These are phyloP conservation scores for Hippophae tibetana DNA, from an alignment of 306 rosid genomes.

Conservation along the genomic window DNA sequence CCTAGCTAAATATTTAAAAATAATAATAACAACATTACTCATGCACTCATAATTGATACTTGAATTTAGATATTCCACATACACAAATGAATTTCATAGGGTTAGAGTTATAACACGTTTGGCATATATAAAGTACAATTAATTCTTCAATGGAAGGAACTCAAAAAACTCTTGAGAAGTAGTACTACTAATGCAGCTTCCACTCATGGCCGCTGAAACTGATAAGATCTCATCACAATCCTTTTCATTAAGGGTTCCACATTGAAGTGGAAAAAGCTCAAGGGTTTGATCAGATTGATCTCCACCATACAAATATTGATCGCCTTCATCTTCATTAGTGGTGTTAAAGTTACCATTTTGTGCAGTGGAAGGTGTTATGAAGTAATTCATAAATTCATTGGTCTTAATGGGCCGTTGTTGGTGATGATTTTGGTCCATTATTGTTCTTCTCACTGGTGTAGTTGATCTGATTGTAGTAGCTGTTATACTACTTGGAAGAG, in stretches of 20 bases:
- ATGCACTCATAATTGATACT: no score
- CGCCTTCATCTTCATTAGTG: conserved; percentile 1
- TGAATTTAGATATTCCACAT: no score
- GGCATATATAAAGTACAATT: neutral
- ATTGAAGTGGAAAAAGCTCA: conserved; percentile 66
- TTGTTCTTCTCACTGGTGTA: conserved; percentile 10
- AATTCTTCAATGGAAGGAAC: conserved; percentile 69
- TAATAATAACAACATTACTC: neutral
- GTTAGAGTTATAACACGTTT: no score
- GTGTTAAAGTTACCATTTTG: conserved; percentile 2
- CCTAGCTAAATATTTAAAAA: neutral
- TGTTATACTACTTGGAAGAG: neutral
- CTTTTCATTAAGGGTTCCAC: conserved; percentile 28
- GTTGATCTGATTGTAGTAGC: conserved; percentile 11
- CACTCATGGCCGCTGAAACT: conserved; percentile 29
- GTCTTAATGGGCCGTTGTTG: conserved; percentile 19
- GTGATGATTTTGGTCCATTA: conserved; percentile 38
- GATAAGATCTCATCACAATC: conserved; percentile 28
- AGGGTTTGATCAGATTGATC: conserved; percentile 57
- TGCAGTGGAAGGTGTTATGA: conserved; percentile 31
- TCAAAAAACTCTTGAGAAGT: conserved; percentile 55
- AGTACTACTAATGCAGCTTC: conserved; percentile 6
- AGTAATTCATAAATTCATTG: conserved; percentile 38
- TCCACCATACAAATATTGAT: neutral
- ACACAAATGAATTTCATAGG: no score